These are phyloP conservation scores for Eucalyptus cladocalyx DNA, from an alignment of 345 rosid species.

Conservation along the genomic window DNA sequence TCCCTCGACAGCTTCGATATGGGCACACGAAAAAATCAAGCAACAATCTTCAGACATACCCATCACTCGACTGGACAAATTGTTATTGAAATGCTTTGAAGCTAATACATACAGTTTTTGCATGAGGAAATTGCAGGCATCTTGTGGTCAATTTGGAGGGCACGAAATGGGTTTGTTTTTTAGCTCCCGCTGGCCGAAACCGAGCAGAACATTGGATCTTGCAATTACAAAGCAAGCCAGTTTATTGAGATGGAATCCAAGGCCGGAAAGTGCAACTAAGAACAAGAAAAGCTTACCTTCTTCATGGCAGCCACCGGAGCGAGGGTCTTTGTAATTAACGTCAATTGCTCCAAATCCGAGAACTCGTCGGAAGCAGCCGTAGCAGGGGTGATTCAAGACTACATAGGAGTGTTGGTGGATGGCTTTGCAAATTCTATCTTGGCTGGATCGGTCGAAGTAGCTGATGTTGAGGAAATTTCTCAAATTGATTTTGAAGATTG, in stretches of 20 bases:
- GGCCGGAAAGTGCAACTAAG: no score
- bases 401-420: background rate
- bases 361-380: no score
- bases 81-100: background rate
- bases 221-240: no score
- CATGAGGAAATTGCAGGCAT: background rate
- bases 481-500: no score
- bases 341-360: no score
- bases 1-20: background rate
- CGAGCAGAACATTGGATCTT: background rate
- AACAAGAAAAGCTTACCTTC: background rate
- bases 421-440: background rate
- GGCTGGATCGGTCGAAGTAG: background rate
- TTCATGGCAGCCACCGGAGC: background rate
- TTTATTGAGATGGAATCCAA: no score
- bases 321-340: background rate
- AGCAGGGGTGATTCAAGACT: background rate
- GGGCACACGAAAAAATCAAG: background rate
- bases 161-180: background rate
- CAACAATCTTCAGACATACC: background rate
- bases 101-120: background rate
- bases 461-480: background rate
- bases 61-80: background rate
- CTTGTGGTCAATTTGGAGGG: background rate
- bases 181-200: background rate